Conservation (phyloP, 78 protist species). For the Speleostelium caveatum region DNA sequence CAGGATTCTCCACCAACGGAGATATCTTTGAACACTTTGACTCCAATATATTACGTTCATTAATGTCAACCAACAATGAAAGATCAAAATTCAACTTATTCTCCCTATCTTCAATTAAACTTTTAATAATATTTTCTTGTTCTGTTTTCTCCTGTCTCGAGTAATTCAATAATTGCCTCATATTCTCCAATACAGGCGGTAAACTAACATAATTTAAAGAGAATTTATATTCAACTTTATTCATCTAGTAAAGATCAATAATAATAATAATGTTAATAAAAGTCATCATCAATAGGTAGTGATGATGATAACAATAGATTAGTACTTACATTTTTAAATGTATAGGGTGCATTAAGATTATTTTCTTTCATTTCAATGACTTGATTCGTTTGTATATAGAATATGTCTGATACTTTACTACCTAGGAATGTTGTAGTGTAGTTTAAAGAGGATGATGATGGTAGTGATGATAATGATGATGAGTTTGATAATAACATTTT, state of each 20-base stretch:
- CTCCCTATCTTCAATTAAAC: constrained; percentile 62
- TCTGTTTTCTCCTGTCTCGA: constrained; percentile 35
- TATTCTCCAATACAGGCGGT: constrained; percentile 15
- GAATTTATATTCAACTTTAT: constrained; percentile 42
- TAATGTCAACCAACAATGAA: constrained; percentile 47
- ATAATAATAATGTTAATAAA: background rate
- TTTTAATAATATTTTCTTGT: constrained; percentile 25
- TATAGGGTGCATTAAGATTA: constrained; percentile 61
- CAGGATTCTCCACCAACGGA: constrained; percentile 89
- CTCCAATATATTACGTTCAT: constrained; percentile 50
- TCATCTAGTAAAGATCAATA: background rate
- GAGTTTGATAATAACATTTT: background rate
- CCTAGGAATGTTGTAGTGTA: constrained; percentile 16
- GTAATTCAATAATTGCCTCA: constrained; percentile 43
- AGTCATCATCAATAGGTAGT: background rate
- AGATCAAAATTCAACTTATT: constrained; percentile 47
- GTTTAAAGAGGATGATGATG: constrained; percentile 13
- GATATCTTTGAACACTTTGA: constrained; percentile 71
- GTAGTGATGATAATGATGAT: constrained; percentile 3
- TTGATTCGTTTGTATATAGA: constrained; percentile 49
- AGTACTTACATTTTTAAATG: constrained; percentile 35
- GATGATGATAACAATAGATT: background rate
- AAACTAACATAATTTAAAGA: constrained; percentile 77
- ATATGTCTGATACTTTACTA: constrained; percentile 11
- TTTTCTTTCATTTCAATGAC: constrained; percentile 76